A percentile compares a stretch with the other conserved stretches of the same genome.
These are phyloP conservation scores for Hypoxylon rickii DNA, from an alignment of 495 filamentous ascomycete genomes.

Conservation along the genomic window DNA sequence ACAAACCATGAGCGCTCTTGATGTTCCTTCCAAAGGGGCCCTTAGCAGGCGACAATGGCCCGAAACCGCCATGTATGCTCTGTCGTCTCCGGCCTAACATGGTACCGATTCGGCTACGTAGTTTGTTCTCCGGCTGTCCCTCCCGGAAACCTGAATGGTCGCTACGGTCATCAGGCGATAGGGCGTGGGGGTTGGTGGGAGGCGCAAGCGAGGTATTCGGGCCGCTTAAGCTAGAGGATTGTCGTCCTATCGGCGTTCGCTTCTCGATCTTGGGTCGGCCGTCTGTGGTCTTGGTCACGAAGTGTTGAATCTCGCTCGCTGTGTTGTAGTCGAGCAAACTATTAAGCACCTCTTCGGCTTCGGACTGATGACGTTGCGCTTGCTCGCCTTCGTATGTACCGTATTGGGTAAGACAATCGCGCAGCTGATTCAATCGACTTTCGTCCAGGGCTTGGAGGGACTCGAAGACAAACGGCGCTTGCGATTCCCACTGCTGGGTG, in stretches of 20 bases:
- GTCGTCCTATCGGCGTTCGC: constrained; percentile 44
- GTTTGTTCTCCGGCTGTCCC: constrained; percentile 54
- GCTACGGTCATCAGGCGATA: constrained; percentile 59
- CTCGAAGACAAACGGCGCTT: constrained; percentile 95
- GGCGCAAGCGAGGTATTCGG: constrained; percentile 34
- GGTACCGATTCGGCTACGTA: constrained; percentile 75
- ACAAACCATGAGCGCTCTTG: constrained; percentile 55
- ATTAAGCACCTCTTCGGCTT: constrained; percentile 82
- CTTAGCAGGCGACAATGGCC: constrained; percentile 51
- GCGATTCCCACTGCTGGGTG: constrained; percentile 87
- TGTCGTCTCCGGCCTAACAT: constrained; percentile 71
- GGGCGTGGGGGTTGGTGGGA: constrained; percentile 28
- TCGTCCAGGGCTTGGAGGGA: constrained; percentile 92
- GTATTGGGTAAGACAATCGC: constrained; percentile 89
- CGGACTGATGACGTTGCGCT: constrained; percentile 74
- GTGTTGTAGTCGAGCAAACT: constrained; percentile 87
- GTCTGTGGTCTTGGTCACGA: constrained; percentile 57
- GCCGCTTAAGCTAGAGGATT: constrained; percentile 46
- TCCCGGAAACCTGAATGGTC: constrained; percentile 62
- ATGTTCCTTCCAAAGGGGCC: constrained; percentile 57
- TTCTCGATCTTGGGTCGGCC: constrained; percentile 56
- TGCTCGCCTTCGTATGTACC: constrained; percentile 92
- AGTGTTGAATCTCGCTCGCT: constrained; percentile 86
- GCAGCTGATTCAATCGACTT: constrained; percentile 83
- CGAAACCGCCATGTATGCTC: constrained; percentile 59